Base-by-base conservation (phyloP, 2,329 filamentous ascomycete genomes). In the Daldinia sp. region DNA sequence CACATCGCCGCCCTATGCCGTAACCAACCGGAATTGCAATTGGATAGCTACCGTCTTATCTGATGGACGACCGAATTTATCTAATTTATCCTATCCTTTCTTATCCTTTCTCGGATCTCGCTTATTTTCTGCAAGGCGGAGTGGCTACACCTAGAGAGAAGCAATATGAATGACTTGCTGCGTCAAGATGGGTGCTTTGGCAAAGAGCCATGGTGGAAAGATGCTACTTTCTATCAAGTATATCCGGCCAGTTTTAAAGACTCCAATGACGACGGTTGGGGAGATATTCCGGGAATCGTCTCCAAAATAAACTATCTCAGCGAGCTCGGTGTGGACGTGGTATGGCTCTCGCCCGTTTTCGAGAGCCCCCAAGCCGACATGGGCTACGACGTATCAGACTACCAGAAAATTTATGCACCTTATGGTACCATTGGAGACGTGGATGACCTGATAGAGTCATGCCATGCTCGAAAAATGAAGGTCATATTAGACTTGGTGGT, bases 301-400 rank as follows among this genome's bases (percentile, higher is more conserved):
- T 85, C 85, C 8, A 83, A 89, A 71, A 76, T 91, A 1, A 86
- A 89, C 72, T 88, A 91, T 70, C 79, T 91, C 49, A 80, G 85
- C 52, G 78, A 85, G 2, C 79, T 90, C 0, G 89, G 88, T 0
- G 79, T 87, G 1, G 85, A 88, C 64, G 82, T 87, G n/a, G 79
- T 89, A 17, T 89, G 87, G 87, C 74, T 84, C 0, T 83, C 79
- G 0, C 82, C 82, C 3, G 81, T 82, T 58, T 83, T 80, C 58
- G 80, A 83, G n/a, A 81, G 78, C 43, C 89, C 89, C 0, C 85
- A 88, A 64, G 78, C 83, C 13, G 89, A 92, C 63, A 90, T 91
- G 87, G 89, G 89, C 25, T 91, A 91, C 70, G 90, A 91, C 68
- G 85, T 91, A n/a, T 83, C 83, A 0, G 84, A 92, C 72, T 92